These are phyloP conservation scores for Diplotaxis tenuifolia DNA, from an alignment of 345 rosid genomes.

Conservation along the genomic window DNA sequence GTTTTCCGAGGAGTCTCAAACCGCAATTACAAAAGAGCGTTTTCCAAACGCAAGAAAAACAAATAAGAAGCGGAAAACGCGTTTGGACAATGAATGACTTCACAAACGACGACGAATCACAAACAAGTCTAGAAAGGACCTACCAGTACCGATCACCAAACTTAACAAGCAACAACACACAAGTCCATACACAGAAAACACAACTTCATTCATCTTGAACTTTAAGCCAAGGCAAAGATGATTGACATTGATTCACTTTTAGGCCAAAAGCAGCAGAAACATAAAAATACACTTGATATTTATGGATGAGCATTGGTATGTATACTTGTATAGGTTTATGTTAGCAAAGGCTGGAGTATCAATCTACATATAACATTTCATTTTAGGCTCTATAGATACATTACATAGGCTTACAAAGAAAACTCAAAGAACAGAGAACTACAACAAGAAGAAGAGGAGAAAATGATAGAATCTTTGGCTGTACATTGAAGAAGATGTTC, in stretches of 20 bases:
- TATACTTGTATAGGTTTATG: slow-evolving; percentile 6
- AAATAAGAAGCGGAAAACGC: not conserved
- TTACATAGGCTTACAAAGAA: slow-evolving; percentile 13
- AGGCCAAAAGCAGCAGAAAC: not conserved
- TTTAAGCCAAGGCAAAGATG: not conserved
- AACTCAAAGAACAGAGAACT: not conserved
- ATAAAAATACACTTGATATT: not conserved
- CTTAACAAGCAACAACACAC: not conserved
- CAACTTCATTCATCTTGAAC: not conserved
- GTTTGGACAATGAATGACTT: not conserved
- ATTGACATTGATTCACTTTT: not conserved
- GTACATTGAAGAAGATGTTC: slow-evolving; percentile 3
- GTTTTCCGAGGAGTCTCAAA: not conserved
- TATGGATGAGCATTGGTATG: slow-evolving; percentile 10
- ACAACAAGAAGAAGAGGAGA: not conserved
- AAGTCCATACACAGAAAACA: not conserved
- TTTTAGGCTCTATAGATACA: slow-evolving; percentile 13
- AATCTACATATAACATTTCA: slow-evolving; percentile 7
- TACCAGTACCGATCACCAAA: not conserved
- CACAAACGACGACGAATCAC: not conserved
- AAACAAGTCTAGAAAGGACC: not conserved
- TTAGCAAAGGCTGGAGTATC: slow-evolving; percentile 19
- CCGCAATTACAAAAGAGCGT: not conserved
- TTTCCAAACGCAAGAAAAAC: not conserved
- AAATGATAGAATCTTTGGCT: slow-evolving; percentile 1